A percentile compares a stretch with the other conserved stretches of the same genome.
Conservation (phyloP, 164 flowering plant species). For the Piper longum region DNA sequence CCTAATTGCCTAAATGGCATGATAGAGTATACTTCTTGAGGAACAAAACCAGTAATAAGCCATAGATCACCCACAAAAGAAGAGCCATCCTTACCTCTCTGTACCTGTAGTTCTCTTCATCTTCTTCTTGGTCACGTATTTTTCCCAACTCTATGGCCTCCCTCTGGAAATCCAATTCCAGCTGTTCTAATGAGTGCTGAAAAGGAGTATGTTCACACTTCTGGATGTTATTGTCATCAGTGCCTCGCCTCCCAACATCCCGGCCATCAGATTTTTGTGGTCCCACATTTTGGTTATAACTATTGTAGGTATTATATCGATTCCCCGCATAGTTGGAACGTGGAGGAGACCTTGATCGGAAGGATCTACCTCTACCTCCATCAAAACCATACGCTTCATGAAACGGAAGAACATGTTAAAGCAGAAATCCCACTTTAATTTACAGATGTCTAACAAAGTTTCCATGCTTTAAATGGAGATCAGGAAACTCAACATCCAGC, state of each 20-base stretch:
- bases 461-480: constrained; percentile 35
- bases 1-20: constrained; percentile 41
- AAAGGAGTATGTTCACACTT: constrained; percentile 39
- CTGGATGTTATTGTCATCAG: constrained; percentile 32
- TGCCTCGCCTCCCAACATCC: constrained; percentile 46
- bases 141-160: constrained; percentile 73
- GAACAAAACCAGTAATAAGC: background rate
- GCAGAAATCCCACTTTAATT: constrained; percentile 29
- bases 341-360: constrained; percentile 75
- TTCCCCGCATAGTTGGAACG: constrained; percentile 29
- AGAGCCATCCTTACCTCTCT: constrained; percentile 57
- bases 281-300: constrained; percentile 35
- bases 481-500: constrained; percentile 7
- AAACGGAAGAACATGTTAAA: constrained; percentile 70
- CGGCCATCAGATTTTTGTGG: constrained; percentile 43
- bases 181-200: constrained; percentile 61
- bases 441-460: constrained; percentile 33
- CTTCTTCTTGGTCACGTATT: constrained; percentile 86
- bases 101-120: constrained; percentile 88
- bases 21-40: background rate
- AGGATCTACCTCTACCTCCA: constrained; percentile 63
- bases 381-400: constrained; percentile 88
- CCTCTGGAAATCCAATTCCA: constrained; percentile 75
- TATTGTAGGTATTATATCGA: constrained; percentile 43
- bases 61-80: background rate